These are phyloP conservation scores for Colletotrichum orbiculare DNA, from an alignment of 2,329 filamentous ascomycete genomes.

Conservation along the genomic window DNA sequence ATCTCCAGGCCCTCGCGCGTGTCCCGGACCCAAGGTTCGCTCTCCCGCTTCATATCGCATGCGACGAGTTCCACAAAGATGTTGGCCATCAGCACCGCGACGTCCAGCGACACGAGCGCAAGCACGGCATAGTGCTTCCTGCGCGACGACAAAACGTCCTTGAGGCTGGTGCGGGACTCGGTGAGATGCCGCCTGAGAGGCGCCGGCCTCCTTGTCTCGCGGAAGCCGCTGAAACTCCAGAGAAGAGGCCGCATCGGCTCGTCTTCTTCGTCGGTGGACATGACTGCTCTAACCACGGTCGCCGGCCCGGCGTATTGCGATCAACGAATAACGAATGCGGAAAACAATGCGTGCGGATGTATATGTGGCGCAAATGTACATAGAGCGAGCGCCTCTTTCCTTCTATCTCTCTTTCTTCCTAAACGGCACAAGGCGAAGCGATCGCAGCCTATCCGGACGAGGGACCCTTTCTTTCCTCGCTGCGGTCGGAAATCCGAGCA, in stretches of 20 bases:
- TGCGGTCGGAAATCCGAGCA: background rate
- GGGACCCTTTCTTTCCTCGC: background rate
- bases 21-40: slow-evolving; percentile 54
- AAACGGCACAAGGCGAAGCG: background rate
- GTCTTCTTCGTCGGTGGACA: slow-evolving; percentile 31
- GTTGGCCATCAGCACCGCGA: slow-evolving; percentile 56
- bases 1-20: slow-evolving; percentile 57
- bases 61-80: slow-evolving; percentile 61
- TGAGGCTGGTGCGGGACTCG: slow-evolving; percentile 29
- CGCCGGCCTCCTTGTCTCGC: slow-evolving; percentile 28
- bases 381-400: background rate
- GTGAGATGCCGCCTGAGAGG: slow-evolving; percentile 31
- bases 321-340: too few species aligned
- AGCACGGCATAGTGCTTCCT: slow-evolving; percentile 59
- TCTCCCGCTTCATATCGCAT: slow-evolving; percentile 55
- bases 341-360: background rate
- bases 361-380: background rate
- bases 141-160: slow-evolving; percentile 43
- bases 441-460: slow-evolving; percentile 23
- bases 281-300: slow-evolving; percentile 1
- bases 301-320: slow-evolving; percentile 1
- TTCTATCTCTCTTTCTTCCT: too few species aligned
- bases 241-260: slow-evolving; percentile 29
- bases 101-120: slow-evolving; percentile 57
- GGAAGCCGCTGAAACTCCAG: slow-evolving; percentile 35